Evolutionary conservation across 2,329 filamentous ascomycete species (phyloP).

Genomic region (Blastomyces silverae): DNA sequence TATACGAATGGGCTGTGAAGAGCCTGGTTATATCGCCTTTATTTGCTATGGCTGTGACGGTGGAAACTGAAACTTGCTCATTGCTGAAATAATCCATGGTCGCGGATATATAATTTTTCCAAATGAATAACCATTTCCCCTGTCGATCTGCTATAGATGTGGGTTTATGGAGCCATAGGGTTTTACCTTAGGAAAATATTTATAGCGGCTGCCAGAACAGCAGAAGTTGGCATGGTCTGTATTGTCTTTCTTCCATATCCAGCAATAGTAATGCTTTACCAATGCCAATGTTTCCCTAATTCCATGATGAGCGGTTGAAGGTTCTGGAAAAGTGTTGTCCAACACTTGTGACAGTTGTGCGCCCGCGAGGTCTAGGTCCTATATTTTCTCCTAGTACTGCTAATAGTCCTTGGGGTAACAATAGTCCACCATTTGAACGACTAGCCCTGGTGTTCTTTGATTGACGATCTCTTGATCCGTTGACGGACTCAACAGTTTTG

Average conservation of each 20-base stretch:
- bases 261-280: not conserved
- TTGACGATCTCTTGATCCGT: not conserved
- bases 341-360: not conserved
- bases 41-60: slow-evolving; percentile 1
- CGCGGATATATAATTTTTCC: slow-evolving; percentile 20
- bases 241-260: not conserved
- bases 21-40: slow-evolving; percentile 15
- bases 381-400: not conserved
- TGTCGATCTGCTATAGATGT: slow-evolving; percentile 11
- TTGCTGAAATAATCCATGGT: slow-evolving; percentile 26
- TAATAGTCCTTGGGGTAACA: not conserved
- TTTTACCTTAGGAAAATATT: slow-evolving; percentile 1
- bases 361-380: not conserved
- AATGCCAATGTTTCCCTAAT: not conserved
- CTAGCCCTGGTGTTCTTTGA: not conserved
- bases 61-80: slow-evolving; percentile 19
- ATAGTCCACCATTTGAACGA: not conserved
- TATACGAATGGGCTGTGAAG: slow-evolving; percentile 19
- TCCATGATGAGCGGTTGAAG: slow-evolving; percentile 5
- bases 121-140: slow-evolving; percentile 18
- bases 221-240: slow-evolving; percentile 4
- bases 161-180: slow-evolving; percentile 15
- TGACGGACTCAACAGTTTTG: not conserved
- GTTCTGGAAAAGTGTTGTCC: not conserved
- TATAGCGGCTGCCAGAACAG: slow-evolving; percentile 10